A percentile compares a stretch with the other conserved stretches of the same genome.
Evolutionary conservation across 306 rosid species (phyloP).

Genomic region (Hylodesmum podocarpum): DNA sequence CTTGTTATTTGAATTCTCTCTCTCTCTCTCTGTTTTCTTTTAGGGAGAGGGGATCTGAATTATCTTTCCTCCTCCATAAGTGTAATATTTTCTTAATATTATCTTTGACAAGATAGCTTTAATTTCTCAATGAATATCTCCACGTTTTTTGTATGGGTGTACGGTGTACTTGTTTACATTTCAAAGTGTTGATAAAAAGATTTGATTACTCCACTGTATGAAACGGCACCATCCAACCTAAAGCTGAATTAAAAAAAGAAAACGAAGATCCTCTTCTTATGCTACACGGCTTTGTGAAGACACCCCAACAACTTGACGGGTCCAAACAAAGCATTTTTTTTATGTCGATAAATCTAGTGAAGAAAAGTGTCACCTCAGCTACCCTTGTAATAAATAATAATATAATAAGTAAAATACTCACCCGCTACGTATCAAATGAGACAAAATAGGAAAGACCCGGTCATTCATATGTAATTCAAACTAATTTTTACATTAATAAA

Average conservation of each 20-base stretch:
- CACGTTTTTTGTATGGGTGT: conserved; percentile 29
- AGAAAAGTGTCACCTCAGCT: background rate
- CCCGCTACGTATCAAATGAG: background rate
- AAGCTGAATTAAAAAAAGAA: background rate
- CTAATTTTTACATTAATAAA: background rate
- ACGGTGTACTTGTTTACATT: background rate
- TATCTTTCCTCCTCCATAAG: background rate
- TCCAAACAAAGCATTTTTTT: background rate
- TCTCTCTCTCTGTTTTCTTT: no score
- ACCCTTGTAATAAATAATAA: background rate
- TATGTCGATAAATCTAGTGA: background rate
- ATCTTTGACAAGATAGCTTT: background rate
- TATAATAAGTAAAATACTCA: background rate
- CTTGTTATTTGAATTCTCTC: background rate
- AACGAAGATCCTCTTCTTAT: background rate
- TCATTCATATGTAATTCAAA: background rate
- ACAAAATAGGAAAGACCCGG: background rate
- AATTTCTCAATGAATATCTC: background rate
- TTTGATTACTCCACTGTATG: background rate
- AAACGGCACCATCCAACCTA: background rate
- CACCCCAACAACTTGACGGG: background rate
- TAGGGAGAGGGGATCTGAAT: no score
- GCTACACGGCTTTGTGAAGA: background rate
- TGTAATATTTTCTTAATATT: background rate
- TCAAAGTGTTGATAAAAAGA: background rate